Evolutionary conservation across 352 stramenopile species (phyloP).

Genomic region (Elongisporangium prolatum): DNA sequence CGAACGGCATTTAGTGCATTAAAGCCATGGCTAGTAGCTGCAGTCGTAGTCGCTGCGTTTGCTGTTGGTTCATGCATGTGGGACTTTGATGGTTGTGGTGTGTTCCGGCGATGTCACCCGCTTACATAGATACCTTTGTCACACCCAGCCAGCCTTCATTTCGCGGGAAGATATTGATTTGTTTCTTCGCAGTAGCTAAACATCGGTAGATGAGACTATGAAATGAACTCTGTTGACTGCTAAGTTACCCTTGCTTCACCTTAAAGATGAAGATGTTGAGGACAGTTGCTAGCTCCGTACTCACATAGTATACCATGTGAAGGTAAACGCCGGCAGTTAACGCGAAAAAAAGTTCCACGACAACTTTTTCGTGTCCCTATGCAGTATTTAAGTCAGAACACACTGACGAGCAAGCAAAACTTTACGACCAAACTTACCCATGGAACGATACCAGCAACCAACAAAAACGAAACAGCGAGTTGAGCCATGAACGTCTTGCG

Average conservation of each 20-base stretch:
- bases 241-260: slow-evolving; percentile 54
- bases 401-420: slow-evolving; percentile 3
- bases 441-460: slow-evolving; percentile 69
- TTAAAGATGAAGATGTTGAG: slow-evolving; percentile 81
- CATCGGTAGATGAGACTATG: background rate
- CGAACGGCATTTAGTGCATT: background rate
- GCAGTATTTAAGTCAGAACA: slow-evolving; percentile 2
- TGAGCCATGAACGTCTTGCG: slow-evolving; percentile 79
- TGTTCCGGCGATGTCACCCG: slow-evolving; percentile 35
- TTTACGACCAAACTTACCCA: slow-evolving; percentile 39
- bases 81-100: slow-evolving; percentile 28
- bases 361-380: slow-evolving; percentile 58
- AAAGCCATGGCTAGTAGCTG: slow-evolving; percentile 2
- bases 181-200: background rate
- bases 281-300: slow-evolving; percentile 67
- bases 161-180: background rate
- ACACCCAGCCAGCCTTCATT: background rate
- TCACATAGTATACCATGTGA: slow-evolving; percentile 84
- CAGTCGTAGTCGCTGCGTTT: slow-evolving; percentile 23
- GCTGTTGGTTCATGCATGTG: slow-evolving; percentile 21
- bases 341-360: slow-evolving; percentile 75
- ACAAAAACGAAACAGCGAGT: slow-evolving; percentile 51
- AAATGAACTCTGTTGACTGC: background rate
- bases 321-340: slow-evolving; percentile 62
- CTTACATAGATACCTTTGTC: slow-evolving; percentile 35